Evolutionary conservation across 164 flowering plant species (phyloP).

Genomic region (Cinnamomum micranthum): DNA sequence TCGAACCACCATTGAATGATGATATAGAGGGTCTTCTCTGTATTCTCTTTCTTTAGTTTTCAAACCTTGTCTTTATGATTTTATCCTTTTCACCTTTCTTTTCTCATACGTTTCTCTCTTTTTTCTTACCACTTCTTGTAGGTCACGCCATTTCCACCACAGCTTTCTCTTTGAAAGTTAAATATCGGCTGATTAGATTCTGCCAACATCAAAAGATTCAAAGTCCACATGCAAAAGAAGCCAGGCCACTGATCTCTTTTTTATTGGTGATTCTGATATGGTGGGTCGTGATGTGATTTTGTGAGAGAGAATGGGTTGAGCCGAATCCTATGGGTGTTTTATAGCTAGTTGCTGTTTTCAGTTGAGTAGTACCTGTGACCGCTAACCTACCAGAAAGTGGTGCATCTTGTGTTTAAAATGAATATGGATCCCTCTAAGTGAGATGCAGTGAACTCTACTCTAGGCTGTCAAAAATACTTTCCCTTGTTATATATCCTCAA

Average conservation of each 20-base stretch:
- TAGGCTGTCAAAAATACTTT: too few species aligned
- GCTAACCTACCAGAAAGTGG: not conserved
- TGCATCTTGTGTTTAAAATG: too few species aligned
- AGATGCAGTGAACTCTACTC: too few species aligned
- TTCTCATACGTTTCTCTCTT: conserved; percentile 1
- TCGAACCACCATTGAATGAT: not conserved
- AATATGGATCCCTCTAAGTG: too few species aligned
- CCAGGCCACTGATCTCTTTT: too few species aligned
- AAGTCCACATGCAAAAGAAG: not conserved
- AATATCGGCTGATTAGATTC: not conserved
- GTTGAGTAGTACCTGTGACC: not conserved
- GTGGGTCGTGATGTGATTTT: not conserved
- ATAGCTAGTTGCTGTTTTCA: not conserved
- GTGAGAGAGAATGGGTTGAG: not conserved
- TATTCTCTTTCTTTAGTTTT: not conserved
- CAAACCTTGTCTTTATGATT: not conserved
- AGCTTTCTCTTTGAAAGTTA: not conserved
- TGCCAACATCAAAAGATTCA: not conserved
- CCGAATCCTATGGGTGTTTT: not conserved
- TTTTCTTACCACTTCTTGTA: not conserved
- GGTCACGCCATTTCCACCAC: not conserved
- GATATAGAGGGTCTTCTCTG: not conserved
- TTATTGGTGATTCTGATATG: not conserved
- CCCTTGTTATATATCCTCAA: too few species aligned
- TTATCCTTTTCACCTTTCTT: not conserved